Evolutionary conservation across 139 green algal genomes (phyloP).

Genomic region (Chlorella vulgaris): DNA sequence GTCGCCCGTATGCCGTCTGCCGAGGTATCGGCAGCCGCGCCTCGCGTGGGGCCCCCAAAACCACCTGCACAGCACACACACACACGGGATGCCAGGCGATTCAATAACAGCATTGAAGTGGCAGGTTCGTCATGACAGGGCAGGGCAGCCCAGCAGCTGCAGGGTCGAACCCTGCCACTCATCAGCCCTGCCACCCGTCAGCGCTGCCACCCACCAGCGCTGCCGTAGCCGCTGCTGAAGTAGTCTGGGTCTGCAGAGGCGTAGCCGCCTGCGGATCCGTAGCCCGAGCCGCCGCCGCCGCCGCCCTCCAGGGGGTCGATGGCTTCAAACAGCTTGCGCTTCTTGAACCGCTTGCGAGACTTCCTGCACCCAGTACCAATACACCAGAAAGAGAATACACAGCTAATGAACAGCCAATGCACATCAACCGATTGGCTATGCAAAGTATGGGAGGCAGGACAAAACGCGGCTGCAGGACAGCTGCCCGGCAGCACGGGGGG

Average conservation of each 20-base stretch:
- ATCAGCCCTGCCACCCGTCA: not conserved
- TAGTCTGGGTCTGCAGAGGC: not conserved
- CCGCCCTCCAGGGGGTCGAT: not conserved
- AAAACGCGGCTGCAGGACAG: too few species aligned
- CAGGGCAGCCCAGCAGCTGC: too few species aligned
- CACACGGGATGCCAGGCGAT: too few species aligned
- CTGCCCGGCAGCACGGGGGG: too few species aligned
- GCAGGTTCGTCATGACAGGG: too few species aligned
- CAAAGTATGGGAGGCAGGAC: too few species aligned
- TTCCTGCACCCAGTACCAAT: not conserved
- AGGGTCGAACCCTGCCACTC: too few species aligned
- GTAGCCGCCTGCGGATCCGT: not conserved
- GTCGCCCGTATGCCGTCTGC: slow-evolving; percentile 50
- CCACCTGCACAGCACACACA: too few species aligned
- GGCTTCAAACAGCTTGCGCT: slow-evolving; percentile 33
- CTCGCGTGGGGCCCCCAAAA: not conserved
- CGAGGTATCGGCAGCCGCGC: not conserved
- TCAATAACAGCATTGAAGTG: too few species aligned
- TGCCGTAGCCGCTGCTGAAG: not conserved
- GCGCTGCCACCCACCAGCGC: not conserved
- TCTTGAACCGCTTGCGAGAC: slow-evolving; percentile 42
- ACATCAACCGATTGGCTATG: too few species aligned
- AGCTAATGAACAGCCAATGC: too few species aligned
- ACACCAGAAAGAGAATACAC: too few species aligned
- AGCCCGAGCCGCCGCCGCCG: slow-evolving; percentile 10